Conservation (phyloP, 2,329 filamentous ascomycete genomes). For the Sporothrix mexicana region DNA sequence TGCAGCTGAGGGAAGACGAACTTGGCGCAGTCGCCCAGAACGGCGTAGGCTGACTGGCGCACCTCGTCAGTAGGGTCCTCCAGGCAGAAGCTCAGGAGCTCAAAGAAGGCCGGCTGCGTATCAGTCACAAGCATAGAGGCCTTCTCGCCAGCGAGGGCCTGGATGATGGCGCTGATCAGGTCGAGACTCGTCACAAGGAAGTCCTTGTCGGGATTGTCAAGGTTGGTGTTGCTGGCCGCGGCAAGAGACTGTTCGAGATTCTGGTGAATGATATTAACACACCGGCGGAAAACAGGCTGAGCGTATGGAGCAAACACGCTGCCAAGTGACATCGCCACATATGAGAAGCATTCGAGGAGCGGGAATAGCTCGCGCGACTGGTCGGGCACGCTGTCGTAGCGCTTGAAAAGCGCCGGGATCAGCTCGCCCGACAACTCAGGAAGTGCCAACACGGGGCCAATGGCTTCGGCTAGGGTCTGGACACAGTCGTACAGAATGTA, state of each 20-base stretch:
- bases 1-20: constrained; percentile 86
- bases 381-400: constrained; percentile 86
- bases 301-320: constrained; percentile 84
- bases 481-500: constrained; percentile 99
- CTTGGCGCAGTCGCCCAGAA: constrained; percentile 92
- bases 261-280: constrained; percentile 87
- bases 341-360: constrained; percentile 93
- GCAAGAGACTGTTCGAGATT: constrained; percentile 83
- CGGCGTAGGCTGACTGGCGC: constrained; percentile 91
- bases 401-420: constrained; percentile 89
- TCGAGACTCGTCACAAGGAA: constrained; percentile 96
- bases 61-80: constrained; percentile 90
- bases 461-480: constrained; percentile 91
- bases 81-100: constrained; percentile 90
- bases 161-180: constrained; percentile 89
- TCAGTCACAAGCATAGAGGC: constrained; percentile 76
- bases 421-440: constrained; percentile 81
- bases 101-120: constrained; percentile 84
- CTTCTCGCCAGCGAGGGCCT: constrained; percentile 77
- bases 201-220: constrained; percentile 91
- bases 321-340: constrained; percentile 85
- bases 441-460: constrained; percentile 79
- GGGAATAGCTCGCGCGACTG: constrained; percentile 94
- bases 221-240: constrained; percentile 68
- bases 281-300: constrained; percentile 82